These are phyloP conservation scores for Proliferodiscus dingleyae DNA, from an alignment of 2,329 filamentous ascomycete genomes.

Conservation along the genomic window DNA sequence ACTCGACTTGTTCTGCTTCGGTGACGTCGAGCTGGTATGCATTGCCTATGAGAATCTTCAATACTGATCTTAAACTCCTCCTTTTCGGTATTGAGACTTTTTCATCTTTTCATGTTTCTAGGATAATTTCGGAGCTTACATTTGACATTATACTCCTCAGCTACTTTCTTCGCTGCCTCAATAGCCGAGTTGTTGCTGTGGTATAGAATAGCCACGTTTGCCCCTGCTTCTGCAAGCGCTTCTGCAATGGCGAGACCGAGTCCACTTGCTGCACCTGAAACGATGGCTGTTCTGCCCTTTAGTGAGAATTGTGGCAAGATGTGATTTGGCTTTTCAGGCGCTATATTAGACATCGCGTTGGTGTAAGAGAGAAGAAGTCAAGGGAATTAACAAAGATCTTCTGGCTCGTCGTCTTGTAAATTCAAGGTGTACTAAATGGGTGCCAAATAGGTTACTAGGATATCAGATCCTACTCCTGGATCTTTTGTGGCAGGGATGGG, in stretches of 20 bases:
- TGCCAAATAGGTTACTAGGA: no score
- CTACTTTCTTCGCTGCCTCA: constrained; percentile 60
- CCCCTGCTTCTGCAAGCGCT: constrained; percentile 60
- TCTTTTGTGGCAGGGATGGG: no score
- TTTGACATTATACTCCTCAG: constrained; percentile 56
- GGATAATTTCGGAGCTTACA: neutral
- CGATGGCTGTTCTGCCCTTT: constrained; percentile 55
- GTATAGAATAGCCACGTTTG: constrained; percentile 64
- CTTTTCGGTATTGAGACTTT: neutral
- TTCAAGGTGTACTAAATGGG: no score
- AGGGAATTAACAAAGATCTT: no score
- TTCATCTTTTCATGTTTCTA: no score
- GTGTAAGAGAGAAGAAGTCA: no score
- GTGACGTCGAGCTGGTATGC: constrained; percentile 62
- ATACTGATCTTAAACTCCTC: neutral
- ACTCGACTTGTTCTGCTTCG: constrained; percentile 49
- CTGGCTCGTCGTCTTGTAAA: no score
- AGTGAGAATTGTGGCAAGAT: no score
- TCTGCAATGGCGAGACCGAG: constrained; percentile 65
- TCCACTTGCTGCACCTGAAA: constrained; percentile 60
- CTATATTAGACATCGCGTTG: no score
- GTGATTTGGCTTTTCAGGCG: no score
- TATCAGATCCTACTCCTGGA: no score
- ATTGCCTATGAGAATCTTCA: constrained; percentile 35
- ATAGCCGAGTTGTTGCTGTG: constrained; percentile 42